phyloP scores from a whole-genome alignment of 2,329 filamentous ascomycete species.

The Pseudofabraea citricarpa region DNA sequence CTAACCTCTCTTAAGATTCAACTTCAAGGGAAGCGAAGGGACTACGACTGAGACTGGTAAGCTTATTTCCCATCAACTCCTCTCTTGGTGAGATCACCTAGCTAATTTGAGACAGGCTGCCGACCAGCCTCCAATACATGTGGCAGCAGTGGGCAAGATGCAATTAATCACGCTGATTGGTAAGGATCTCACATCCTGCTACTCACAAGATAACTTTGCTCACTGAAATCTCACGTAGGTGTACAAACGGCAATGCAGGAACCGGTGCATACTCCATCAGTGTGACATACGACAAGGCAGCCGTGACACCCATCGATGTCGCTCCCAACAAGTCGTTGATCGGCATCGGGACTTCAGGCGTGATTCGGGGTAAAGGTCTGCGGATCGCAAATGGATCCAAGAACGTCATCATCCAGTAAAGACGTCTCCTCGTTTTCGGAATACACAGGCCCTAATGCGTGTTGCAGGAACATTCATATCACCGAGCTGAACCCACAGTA shows the following conservation, averaged over 20 bases:
- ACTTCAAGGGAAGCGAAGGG: not conserved
- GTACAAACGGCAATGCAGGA: no score
- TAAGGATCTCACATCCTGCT: not conserved
- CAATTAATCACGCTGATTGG: no score
- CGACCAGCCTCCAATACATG: not conserved
- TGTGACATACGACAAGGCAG: slow-evolving; percentile 22
- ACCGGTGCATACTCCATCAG: no score
- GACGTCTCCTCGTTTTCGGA: no score
- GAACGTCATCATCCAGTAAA: slow-evolving; percentile 24
- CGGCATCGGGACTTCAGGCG: slow-evolving; percentile 18
- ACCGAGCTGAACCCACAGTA: slow-evolving; percentile 30
- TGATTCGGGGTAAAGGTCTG: slow-evolving; percentile 25
- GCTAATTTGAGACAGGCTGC: no score
- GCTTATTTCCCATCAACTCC: no score
- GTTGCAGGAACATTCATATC: slow-evolving; percentile 25
- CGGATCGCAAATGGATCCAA: slow-evolving; percentile 19
- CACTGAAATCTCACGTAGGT: no score
- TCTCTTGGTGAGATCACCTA: no score
- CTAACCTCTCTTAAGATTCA: no score
- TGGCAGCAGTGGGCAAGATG: not conserved
- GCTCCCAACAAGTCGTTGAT: slow-evolving; percentile 24
- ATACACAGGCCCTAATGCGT: no score
- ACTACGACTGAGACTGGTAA: not conserved
- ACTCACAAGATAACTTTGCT: no score
- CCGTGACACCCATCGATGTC: slow-evolving; percentile 18